phyloP scores from a whole-genome alignment of 2,329 filamentous ascomycete genomes.

The Aschersonia sp. region DNA sequence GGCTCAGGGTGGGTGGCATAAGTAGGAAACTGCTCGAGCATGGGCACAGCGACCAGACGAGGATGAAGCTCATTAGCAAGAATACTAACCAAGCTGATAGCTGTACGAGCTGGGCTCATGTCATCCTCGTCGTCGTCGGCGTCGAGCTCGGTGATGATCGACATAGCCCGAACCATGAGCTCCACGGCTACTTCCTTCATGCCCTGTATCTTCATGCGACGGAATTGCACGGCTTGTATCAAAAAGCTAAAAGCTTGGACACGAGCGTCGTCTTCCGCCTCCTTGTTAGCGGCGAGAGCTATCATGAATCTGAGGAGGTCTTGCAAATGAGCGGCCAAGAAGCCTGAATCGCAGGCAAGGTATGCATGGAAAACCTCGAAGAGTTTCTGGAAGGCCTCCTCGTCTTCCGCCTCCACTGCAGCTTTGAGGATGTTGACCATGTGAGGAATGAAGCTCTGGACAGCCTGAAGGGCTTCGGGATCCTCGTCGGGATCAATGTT shows the following conservation, averaged over 20 bases:
- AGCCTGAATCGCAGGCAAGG: constrained; percentile 72
- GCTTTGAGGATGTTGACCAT: constrained; percentile 87
- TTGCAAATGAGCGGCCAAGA: constrained; percentile 74
- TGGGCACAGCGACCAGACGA: constrained; percentile 83
- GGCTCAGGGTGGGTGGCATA: constrained; percentile 65
- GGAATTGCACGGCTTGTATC: constrained; percentile 80
- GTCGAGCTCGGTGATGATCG: constrained; percentile 81
- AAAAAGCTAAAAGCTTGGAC: constrained; percentile 87
- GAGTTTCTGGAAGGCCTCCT: constrained; percentile 76
- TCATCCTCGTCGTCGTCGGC: constrained; percentile 66
- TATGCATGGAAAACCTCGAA: constrained; percentile 97
- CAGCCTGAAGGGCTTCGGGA: constrained; percentile 51
- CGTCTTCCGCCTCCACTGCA: constrained; percentile 63
- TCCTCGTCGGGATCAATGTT: constrained; percentile 82
- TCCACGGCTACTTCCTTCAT: constrained; percentile 72
- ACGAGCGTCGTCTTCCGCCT: constrained; percentile 70
- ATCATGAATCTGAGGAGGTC: constrained; percentile 92
- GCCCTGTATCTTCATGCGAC: constrained; percentile 89
- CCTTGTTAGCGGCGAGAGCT: constrained; percentile 61
- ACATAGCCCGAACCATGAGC: constrained; percentile 74
- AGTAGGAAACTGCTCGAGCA: constrained; percentile 71
- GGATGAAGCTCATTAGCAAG: constrained; percentile 80
- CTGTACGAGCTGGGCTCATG: constrained; percentile 64
- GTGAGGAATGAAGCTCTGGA: constrained; percentile 68
- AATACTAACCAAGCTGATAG: constrained; percentile 77